Evolutionary conservation across 2,329 filamentous ascomycete genomes (phyloP).

Genomic region (Xylaria sp.): DNA sequence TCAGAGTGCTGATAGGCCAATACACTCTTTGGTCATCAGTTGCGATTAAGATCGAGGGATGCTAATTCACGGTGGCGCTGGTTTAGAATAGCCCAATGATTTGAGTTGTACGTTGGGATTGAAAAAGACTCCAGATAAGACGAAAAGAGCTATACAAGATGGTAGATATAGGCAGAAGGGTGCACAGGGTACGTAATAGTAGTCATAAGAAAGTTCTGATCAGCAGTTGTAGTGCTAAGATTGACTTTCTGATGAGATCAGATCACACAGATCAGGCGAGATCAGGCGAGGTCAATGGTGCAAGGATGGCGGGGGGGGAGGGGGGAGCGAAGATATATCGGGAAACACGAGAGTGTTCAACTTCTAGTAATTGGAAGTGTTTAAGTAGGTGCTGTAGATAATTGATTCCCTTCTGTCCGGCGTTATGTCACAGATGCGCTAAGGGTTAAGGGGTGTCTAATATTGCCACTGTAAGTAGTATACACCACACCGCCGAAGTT

Average conservation of each 20-base stretch:
- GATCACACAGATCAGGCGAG: constrained; percentile 26
- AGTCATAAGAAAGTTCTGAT: neutral
- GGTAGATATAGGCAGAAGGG: constrained; percentile 3
- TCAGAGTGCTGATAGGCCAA: neutral
- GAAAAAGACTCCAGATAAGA: neutral
- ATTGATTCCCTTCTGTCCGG: constrained; percentile 20
- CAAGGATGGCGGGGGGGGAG: neutral
- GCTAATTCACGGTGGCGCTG: neutral
- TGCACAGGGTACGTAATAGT: neutral
- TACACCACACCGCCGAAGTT: constrained; percentile 7
- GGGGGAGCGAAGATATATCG: constrained; percentile 30
- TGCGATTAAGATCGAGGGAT: neutral
- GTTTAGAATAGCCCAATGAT: neutral
- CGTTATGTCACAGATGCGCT: constrained; percentile 20
- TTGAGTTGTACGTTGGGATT: neutral
- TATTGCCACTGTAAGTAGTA: neutral
- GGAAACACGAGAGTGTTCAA: constrained; percentile 20
- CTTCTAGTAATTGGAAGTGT: neutral
- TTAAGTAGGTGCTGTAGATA: neutral
- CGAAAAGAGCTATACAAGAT: neutral
- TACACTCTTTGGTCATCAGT: neutral
- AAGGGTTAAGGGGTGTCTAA: neutral
- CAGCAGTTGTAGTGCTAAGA: constrained; percentile 2
- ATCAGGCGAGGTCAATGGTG: constrained; percentile 8
- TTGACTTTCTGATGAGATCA: constrained; percentile 13